These are phyloP conservation scores for Trichoderma erinaceum DNA, from an alignment of 495 filamentous ascomycete species.

Conservation along the genomic window DNA sequence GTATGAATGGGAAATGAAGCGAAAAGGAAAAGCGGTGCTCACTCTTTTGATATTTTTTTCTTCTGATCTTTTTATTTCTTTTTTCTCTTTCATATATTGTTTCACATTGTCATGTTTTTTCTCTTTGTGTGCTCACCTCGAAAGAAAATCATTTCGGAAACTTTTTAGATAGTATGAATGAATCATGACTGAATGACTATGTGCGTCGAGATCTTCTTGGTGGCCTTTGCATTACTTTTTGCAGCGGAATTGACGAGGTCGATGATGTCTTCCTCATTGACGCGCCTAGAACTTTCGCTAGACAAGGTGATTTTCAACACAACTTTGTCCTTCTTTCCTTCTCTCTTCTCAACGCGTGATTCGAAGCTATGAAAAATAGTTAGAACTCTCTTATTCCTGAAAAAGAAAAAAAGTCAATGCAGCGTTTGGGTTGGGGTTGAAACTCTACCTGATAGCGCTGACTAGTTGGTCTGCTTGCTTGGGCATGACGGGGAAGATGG, in stretches of 20 bases:
- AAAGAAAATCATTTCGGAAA: not conserved
- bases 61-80: not conserved
- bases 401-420: not conserved
- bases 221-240: constrained; percentile 10
- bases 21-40: not conserved
- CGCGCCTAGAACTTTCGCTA: not conserved
- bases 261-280: constrained; percentile 6
- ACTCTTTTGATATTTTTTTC: not conserved
- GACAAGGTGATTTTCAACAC: constrained; percentile 11
- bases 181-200: constrained; percentile 15
- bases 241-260: constrained; percentile 12
- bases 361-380: constrained; percentile 12
- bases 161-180: not conserved
- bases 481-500: constrained; percentile 31
- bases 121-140: constrained; percentile 4
- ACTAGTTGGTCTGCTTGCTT: constrained; percentile 21
- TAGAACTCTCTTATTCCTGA: not conserved
- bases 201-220: not conserved
- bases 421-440: not conserved
- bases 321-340: constrained; percentile 15
- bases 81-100: not conserved
- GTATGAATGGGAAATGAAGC: not conserved
- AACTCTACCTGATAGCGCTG: constrained; percentile 28
- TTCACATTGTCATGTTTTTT: constrained; percentile 1
- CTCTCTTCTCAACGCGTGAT: not conserved